These are phyloP conservation scores for Ophiostoma piceae DNA, from an alignment of 2,329 filamentous ascomycete species.

Conservation along the genomic window DNA sequence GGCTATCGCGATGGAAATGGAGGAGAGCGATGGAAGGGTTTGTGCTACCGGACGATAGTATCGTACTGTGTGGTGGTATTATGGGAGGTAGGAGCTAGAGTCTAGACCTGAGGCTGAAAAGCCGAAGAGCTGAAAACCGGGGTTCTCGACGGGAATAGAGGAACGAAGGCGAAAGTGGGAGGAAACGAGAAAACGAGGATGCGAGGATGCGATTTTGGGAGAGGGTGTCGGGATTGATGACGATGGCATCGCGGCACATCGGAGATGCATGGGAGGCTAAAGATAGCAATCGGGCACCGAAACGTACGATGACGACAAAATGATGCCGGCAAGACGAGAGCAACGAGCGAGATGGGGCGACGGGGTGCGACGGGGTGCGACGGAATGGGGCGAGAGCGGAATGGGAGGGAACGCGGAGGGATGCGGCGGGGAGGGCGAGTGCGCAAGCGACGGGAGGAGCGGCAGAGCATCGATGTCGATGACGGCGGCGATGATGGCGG, in stretches of 20 bases:
- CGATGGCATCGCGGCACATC: not conserved
- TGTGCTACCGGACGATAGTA: constrained; percentile 21
- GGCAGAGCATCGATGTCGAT: not conserved
- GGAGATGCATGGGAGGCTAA: constrained; percentile 16
- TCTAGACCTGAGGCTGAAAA: not conserved
- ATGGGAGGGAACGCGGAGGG: constrained; percentile 28
- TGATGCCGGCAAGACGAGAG: constrained; percentile 15
- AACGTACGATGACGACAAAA: constrained; percentile 29
- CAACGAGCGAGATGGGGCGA: not conserved
- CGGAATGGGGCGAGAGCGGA: constrained; percentile 17
- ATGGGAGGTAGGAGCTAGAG: not conserved
- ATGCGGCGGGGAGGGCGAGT: not conserved
- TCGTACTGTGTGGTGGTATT: constrained; percentile 11
- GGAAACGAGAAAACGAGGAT: not conserved
- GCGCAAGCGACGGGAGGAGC: not conserved
- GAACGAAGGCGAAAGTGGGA: not conserved
- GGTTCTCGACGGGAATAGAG: not conserved
- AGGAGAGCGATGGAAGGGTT: constrained; percentile 25
- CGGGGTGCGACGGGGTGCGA: not conserved
- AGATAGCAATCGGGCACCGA: constrained; percentile 20
- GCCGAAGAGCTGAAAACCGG: not conserved
- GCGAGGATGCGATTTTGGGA: not conserved
- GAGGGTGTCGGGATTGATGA: not conserved
- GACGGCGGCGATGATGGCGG: constrained; percentile 32
- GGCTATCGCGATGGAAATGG: constrained; percentile 13